A percentile compares a stretch with the other conserved stretches of the same genome.
Evolutionary conservation across 2,329 filamentous ascomycete genomes (phyloP).

Genomic region (Davidsoniella eucalypti): DNA sequence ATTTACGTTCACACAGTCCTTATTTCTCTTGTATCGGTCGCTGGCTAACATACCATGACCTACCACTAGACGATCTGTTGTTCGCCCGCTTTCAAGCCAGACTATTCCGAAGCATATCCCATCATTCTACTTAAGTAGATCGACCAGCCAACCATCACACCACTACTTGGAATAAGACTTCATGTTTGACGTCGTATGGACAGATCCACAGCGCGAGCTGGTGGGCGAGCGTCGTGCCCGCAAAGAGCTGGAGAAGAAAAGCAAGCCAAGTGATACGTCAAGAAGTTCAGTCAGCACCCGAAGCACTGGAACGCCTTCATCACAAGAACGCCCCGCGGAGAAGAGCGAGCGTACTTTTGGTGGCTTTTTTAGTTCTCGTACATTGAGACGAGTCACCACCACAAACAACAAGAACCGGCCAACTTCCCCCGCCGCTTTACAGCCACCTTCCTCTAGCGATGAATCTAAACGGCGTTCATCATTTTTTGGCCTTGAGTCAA

Average conservation of each 20-base stretch:
- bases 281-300: slow-evolving; percentile 26
- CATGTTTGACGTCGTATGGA: slow-evolving; percentile 46
- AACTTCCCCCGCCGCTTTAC: slow-evolving; percentile 9
- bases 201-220: slow-evolving; percentile 35
- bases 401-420: slow-evolving; percentile 14
- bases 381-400: slow-evolving; percentile 20
- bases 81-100: neutral
- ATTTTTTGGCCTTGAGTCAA: slow-evolving; percentile 10
- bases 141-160: neutral
- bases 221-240: slow-evolving; percentile 35
- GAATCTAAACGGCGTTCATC: neutral
- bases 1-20: neutral
- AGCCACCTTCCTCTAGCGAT: slow-evolving; percentile 6
- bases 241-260: slow-evolving; percentile 27
- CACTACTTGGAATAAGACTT: neutral
- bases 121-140: neutral
- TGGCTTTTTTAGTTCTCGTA: slow-evolving; percentile 28
- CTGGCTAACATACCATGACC: neutral
- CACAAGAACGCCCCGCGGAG: slow-evolving; percentile 1
- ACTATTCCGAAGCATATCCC: neutral
- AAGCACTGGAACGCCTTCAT: slow-evolving; percentile 25
- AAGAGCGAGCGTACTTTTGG: slow-evolving; percentile 22
- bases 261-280: slow-evolving; percentile 18
- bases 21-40: neutral
- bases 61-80: neutral